phyloP scores from a whole-genome alignment of 2,329 filamentous ascomycete genomes.

The Ophiocordyceps sinensis region DNA sequence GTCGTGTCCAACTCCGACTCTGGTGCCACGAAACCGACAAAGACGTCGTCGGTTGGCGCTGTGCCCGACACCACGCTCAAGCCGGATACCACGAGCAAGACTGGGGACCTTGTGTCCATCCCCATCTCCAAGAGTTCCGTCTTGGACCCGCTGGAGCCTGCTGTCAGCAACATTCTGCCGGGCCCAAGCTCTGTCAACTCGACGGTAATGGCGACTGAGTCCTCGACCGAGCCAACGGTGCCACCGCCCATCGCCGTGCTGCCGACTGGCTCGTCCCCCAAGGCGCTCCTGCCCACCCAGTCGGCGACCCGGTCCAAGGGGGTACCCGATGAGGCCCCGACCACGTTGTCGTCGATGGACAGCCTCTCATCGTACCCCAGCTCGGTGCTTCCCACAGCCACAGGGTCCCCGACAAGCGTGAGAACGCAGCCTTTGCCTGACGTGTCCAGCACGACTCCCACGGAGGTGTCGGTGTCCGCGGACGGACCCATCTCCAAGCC shows the following conservation, averaged over 20 bases:
- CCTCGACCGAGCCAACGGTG: background rate
- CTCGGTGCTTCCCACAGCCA: background rate
- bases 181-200: slow-evolving; percentile 1
- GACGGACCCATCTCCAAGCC: slow-evolving; percentile 1
- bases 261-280: background rate
- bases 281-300: background rate
- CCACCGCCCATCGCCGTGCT: background rate
- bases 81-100: too few species aligned
- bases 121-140: slow-evolving; percentile 5
- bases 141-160: slow-evolving; percentile 10
- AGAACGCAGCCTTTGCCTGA: background rate
- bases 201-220: background rate
- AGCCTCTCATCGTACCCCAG: background rate
- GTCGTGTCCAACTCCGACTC: too few species aligned
- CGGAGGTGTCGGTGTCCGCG: background rate
- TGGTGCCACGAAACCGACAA: too few species aligned
- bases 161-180: slow-evolving; percentile 8
- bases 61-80: too few species aligned
- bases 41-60: too few species aligned
- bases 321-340: background rate
- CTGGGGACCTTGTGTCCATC: background rate
- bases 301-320: background rate
- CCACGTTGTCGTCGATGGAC: background rate
- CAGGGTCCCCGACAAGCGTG: background rate
- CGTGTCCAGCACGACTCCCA: background rate